These are phyloP conservation scores for Pseudogymnoascus sp. DNA, from an alignment of 2,329 filamentous ascomycete species.

Conservation along the genomic window DNA sequence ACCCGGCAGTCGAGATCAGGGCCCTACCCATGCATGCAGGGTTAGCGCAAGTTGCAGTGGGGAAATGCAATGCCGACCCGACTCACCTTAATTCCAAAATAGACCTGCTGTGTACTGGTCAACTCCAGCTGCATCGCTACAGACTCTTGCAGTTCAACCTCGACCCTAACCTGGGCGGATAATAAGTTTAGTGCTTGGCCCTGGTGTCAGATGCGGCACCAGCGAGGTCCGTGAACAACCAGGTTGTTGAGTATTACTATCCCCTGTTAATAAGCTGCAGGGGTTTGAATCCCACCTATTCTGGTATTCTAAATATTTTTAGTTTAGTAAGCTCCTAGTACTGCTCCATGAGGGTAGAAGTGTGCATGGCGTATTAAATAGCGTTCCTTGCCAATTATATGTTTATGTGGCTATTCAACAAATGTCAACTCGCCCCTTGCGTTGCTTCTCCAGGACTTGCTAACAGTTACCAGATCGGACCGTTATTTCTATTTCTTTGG, in stretches of 20 bases:
- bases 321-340: neutral
- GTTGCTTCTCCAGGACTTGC: neutral
- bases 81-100: neutral
- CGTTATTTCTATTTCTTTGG: neutral
- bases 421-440: neutral
- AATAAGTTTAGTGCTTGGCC: neutral
- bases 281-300: neutral
- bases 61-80: neutral
- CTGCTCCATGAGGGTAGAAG: neutral
- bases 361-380: neutral
- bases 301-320: neutral
- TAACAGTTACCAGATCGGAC: neutral
- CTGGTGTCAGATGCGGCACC: neutral
- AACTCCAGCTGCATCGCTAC: neutral
- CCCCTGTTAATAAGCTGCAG: neutral
- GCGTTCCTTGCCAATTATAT: neutral
- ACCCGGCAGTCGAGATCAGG: neutral
- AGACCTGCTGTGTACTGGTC: neutral
- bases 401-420: neutral
- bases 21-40: neutral
- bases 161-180: neutral
- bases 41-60: neutral
- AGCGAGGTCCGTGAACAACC: neutral
- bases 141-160: neutral
- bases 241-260: neutral